Evolutionary conservation across 192 early-diverging fungal species (phyloP).

Genomic region (Gorgonomyces haynaldii): DNA sequence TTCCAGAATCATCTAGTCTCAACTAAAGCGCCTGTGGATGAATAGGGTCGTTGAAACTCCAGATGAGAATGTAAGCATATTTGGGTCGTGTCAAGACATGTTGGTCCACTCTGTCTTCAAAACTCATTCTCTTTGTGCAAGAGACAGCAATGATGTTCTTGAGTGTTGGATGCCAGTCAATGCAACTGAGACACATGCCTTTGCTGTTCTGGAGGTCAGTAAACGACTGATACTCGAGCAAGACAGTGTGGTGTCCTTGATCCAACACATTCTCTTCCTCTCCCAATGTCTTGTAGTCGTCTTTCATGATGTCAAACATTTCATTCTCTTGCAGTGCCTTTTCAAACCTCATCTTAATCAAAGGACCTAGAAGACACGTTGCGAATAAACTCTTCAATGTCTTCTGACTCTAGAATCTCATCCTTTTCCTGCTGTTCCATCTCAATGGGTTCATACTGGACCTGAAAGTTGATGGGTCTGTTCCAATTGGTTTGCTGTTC

Average conservation of each 20-base stretch:
- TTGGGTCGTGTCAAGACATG: constrained; percentile 30
- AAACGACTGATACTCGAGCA: constrained; percentile 56
- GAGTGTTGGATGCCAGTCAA: constrained; percentile 50
- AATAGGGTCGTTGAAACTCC: constrained; percentile 56
- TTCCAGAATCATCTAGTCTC: constrained; percentile 39
- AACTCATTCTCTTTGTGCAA: constrained; percentile 33
- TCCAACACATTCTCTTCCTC: constrained; percentile 48
- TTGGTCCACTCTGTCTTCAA: constrained; percentile 40
- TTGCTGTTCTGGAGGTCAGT: constrained; percentile 52
- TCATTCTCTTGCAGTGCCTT: constrained; percentile 42
- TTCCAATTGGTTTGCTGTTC: constrained; percentile 40
- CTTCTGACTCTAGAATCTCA: constrained; percentile 17
- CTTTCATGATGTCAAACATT: constrained; percentile 43
- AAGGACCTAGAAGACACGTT: constrained; percentile 22
- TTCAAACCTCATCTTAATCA: constrained; percentile 34
- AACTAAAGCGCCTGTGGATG: constrained; percentile 33
- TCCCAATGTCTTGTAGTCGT: constrained; percentile 42
- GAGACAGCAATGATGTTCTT: constrained; percentile 46
- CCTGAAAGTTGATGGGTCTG: constrained; percentile 32
- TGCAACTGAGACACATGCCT: constrained; percentile 45
- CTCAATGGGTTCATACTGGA: constrained; percentile 35
- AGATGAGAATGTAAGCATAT: constrained; percentile 40
- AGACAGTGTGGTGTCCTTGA: constrained; percentile 39
- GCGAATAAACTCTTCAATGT: constrained; percentile 32
- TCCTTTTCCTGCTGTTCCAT: constrained; percentile 21